Evolutionary conservation across 2,329 filamentous ascomycete species (phyloP).

Genomic region (Colletotrichum paranaense): DNA sequence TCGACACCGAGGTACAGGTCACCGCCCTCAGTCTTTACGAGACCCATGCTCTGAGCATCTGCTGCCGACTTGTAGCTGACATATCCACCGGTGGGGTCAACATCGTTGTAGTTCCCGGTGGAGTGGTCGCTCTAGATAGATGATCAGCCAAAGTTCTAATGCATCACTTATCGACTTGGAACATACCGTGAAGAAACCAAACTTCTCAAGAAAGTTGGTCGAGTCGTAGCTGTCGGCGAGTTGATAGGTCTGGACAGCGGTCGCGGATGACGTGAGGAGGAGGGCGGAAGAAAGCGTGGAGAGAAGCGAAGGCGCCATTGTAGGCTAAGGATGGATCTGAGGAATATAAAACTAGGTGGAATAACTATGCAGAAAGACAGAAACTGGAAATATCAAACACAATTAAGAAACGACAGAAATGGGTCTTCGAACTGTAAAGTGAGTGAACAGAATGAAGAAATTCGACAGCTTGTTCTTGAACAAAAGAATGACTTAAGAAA

Average conservation of each 20-base stretch:
- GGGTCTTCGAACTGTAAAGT: constrained; percentile 3
- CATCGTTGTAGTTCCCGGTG: constrained; percentile 37
- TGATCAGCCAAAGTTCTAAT: background rate
- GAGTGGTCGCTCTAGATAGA: constrained; percentile 34
- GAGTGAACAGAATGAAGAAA: constrained; percentile 17
- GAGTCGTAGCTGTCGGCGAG: constrained; percentile 36
- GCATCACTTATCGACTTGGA: too few relatives aligned
- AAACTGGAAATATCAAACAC: background rate
- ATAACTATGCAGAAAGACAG: background rate
- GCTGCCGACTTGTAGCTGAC: constrained; percentile 62
- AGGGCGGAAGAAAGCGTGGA: constrained; percentile 35
- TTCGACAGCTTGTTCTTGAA: background rate
- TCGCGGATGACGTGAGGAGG: constrained; percentile 21
- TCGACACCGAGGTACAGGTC: constrained; percentile 56
- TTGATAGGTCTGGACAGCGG: constrained; percentile 27
- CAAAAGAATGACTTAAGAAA: constrained; percentile 31
- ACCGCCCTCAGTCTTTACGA: constrained; percentile 46
- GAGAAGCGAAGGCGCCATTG: constrained; percentile 35
- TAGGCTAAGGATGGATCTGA: background rate
- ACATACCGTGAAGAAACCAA: constrained; percentile 53
- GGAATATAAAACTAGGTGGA: background rate
- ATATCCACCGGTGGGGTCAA: constrained; percentile 74
- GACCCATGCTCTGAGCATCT: constrained; percentile 48
- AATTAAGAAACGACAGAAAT: constrained; percentile 11
- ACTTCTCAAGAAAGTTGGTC: constrained; percentile 61